Percentiles rank a stretch among this genome's conserved stretches.
These are phyloP conservation scores for Penstemon eatonii DNA, from an alignment of 257 asterid species.

Conservation along the genomic window DNA sequence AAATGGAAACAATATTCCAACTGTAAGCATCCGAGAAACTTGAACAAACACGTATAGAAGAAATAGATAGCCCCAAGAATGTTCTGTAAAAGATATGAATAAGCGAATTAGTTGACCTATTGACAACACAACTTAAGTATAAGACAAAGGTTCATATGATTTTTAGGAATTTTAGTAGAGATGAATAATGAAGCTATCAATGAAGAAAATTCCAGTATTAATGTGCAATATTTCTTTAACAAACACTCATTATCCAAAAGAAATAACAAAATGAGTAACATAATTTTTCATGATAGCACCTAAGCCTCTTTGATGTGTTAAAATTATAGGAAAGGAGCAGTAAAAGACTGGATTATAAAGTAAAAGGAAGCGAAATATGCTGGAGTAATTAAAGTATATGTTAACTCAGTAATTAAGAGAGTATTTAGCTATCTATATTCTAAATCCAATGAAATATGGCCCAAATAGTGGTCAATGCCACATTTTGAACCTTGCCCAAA, in stretches of 20 bases:
- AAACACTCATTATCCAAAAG: background rate
- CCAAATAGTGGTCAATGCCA: too few relatives aligned
- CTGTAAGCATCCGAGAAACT: conserved; percentile 68
- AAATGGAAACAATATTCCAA: conserved; percentile 75
- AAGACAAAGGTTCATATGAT: conserved; percentile 9
- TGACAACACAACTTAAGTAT: background rate
- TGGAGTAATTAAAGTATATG: background rate
- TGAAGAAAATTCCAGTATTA: conserved; percentile 16
- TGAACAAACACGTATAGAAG: conserved; percentile 80
- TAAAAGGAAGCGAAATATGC: background rate
- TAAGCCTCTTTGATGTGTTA: background rate
- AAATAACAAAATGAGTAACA: conserved; percentile 6
- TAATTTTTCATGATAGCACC: background rate
- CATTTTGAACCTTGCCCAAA: too few relatives aligned
- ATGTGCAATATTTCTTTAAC: background rate
- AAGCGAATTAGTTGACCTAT: background rate
- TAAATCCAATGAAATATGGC: too few relatives aligned
- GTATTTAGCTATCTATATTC: background rate
- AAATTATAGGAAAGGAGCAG: background rate
- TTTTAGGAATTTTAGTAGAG: background rate
- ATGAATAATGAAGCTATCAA: conserved; percentile 11
- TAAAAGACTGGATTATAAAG: background rate
- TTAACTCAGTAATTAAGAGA: background rate
- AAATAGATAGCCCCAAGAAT: conserved; percentile 88
- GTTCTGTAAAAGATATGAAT: conserved; percentile 44